phyloP scores from a whole-genome alignment of 2,329 filamentous ascomycete genomes.

The Colletotrichum sp. region DNA sequence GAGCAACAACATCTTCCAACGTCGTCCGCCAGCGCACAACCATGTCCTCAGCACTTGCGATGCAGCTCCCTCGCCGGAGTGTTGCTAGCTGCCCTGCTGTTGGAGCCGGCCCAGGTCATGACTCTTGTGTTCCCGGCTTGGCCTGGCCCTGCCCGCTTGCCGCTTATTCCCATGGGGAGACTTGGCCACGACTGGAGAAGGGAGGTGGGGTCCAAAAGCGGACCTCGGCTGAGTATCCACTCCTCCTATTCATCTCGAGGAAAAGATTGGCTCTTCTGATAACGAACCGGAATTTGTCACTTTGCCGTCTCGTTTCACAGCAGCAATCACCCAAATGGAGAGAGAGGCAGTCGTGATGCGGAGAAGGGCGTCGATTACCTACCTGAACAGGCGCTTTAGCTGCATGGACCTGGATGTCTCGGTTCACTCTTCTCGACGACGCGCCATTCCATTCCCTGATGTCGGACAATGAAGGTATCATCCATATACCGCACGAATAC shows the following conservation, averaged over 20 bases:
- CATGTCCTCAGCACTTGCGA: background rate
- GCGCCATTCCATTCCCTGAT: background rate
- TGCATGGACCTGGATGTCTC: background rate
- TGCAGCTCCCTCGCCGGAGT: background rate
- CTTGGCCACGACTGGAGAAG: background rate
- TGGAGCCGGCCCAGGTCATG: background rate
- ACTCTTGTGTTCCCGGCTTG: background rate
- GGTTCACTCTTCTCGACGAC: background rate
- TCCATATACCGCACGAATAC: background rate
- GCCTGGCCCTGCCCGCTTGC: background rate
- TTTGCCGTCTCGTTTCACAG: background rate
- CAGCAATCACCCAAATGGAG: background rate
- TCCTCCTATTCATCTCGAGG: background rate
- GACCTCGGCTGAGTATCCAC: conserved; percentile 15
- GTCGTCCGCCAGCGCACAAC: background rate
- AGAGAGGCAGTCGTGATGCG: background rate
- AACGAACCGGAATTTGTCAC: background rate
- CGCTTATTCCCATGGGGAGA: background rate
- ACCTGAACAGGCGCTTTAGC: background rate
- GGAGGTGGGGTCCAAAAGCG: background rate
- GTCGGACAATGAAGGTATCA: background rate
- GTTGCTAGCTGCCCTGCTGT: background rate
- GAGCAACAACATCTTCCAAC: background rate
- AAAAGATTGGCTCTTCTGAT: background rate
- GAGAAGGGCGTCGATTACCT: background rate